Evolutionary conservation across 345 rosid genomes (phyloP).

Genomic region (Jatropha curcas): DNA sequence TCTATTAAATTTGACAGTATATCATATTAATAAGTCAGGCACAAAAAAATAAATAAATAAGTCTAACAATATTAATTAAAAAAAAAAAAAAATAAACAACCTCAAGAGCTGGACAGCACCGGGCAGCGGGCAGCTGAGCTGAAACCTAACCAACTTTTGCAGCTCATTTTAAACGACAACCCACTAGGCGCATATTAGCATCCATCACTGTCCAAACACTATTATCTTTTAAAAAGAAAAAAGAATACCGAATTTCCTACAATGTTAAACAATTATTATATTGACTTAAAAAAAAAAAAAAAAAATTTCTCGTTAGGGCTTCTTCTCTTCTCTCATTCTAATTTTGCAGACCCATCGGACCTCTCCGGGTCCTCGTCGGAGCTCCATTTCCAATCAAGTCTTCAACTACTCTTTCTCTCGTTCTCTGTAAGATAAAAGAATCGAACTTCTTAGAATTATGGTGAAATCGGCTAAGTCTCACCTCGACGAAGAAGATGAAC

Average conservation of each 20-base stretch:
- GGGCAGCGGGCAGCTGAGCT: neutral
- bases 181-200: neutral
- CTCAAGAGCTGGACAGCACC: neutral
- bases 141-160: neutral
- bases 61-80: too few relatives aligned
- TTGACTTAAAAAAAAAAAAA: too few relatives aligned
- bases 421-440: neutral
- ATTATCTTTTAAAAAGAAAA: neutral
- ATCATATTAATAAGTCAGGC: too few relatives aligned
- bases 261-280: too few relatives aligned
- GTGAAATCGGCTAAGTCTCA: slow-evolving; percentile 52
- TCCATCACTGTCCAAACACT: neutral
- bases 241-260: too few relatives aligned
- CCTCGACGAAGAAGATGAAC: slow-evolving; percentile 51
- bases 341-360: neutral
- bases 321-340: neutral
- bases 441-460: slow-evolving; percentile 23
- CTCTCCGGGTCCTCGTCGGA: neutral
- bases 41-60: too few relatives aligned
- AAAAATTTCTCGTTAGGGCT: neutral
- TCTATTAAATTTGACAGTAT: too few relatives aligned
- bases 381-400: neutral
- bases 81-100: too few relatives aligned
- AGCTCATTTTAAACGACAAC: neutral
- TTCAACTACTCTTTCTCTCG: neutral